A percentile compares a stretch with the other conserved stretches of the same genome.
These are phyloP conservation scores for Gnaphalium uliginosum DNA, from an alignment of 129 eudicot species.

Conservation along the genomic window DNA sequence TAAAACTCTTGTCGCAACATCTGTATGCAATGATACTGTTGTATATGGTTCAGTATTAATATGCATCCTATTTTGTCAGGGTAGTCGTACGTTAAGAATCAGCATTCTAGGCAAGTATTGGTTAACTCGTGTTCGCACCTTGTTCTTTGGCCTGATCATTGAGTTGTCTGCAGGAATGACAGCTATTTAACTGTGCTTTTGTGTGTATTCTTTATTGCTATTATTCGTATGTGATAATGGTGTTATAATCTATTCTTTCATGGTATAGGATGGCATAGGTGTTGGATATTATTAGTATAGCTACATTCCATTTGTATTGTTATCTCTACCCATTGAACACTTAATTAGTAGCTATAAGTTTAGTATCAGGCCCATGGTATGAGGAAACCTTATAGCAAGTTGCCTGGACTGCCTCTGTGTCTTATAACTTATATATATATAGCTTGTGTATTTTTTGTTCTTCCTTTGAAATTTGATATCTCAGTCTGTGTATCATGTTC, in stretches of 20 bases:
- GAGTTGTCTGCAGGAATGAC: not conserved
- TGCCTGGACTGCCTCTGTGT: too few species aligned
- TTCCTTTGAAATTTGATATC: not conserved
- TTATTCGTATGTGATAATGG: not conserved
- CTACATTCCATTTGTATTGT: too few species aligned
- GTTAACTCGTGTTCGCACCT: not conserved
- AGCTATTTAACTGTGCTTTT: not conserved
- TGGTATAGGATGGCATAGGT: not conserved
- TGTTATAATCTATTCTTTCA: not conserved
- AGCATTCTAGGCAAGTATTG: constrained; percentile 5
- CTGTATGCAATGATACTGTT: constrained; percentile 9
- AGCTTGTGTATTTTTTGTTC: not conserved
- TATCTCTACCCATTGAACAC: too few species aligned
- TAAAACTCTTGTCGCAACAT: not conserved
- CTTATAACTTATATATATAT: not conserved
- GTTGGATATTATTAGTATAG: too few species aligned
- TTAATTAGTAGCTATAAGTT: too few species aligned
- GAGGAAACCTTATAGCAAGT: too few species aligned
- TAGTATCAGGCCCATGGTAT: too few species aligned
- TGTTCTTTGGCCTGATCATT: not conserved
- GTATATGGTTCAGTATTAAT: not conserved
- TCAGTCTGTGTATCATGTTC: constrained; percentile 8
- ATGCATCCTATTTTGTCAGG: not conserved
- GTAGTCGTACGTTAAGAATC: not conserved
- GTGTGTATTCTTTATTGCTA: constrained; percentile 4